Base-by-base conservation (phyloP, 192 early-diverging fungal genomes). In the Spinellus fusiger region DNA sequence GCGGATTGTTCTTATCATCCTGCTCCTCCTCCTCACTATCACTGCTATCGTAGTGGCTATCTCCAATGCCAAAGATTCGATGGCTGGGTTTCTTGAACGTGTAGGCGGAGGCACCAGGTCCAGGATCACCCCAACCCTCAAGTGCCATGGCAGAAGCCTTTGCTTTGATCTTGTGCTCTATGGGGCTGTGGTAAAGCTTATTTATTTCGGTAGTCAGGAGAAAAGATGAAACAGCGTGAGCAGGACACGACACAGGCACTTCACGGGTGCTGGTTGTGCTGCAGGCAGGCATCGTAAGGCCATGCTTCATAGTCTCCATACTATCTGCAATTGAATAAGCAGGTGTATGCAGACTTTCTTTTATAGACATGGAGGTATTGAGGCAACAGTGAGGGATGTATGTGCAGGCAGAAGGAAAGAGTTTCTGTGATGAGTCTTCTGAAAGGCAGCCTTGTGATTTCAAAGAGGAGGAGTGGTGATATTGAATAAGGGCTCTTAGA, bases 241-340 rank as follows among this genome's bases (percentile, higher is more conserved):
- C 16, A 2, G 44, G 44, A 33, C 46, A 34, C 1, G 65, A 58
- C 25, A 67, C 25, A n/a, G 65, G 65, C 4, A 58, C 61, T 29
- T 23, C 65, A 51, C 35, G 6, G 7, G 35, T 23, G 55, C 64
- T 31, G 18, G 25, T n/a, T n/a, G n/a, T n/a, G n/a, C n/a, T n/a
- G n/a, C n/a, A n/a, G n/a, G n/a, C n/a, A n/a, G n/a, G 81, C 80
- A 4, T 76, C 72, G 37, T 81, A 76, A 5, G 83, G 69, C 89
- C 89, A 90, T 31, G 81, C 73, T 56, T 87, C 77, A 56, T 86
- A 90, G 44, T 87, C 82, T 25, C 77, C 68, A 55, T 75, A 73
- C 60, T 89, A 90, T 15, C 74, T 73, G 1, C 62, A 66, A 47
- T n/a, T n/a, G n/a, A n/a, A n/a, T n/a, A n/a, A n/a, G n/a, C n/a